Conservation (phyloP, 768 basidiomycete species). For the Mycena kentingensis region DNA sequence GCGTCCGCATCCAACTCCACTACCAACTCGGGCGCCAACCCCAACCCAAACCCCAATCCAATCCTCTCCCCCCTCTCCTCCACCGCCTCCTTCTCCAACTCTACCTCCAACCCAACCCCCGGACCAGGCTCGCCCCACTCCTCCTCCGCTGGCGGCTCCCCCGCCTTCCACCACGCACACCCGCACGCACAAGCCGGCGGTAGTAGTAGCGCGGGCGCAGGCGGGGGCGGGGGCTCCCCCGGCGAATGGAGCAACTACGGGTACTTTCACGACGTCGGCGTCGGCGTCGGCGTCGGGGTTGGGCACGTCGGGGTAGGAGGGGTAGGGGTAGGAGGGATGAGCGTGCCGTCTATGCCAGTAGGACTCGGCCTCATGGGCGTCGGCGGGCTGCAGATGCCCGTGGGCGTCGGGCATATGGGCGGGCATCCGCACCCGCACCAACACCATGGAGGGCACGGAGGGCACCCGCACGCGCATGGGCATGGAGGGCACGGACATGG, state of each 20-base stretch:
- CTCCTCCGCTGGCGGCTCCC: slow-evolving; percentile 2
- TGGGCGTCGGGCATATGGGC: neutral
- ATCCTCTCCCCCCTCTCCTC: slow-evolving; percentile 56
- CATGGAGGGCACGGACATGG: neutral
- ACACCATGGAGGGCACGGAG: neutral
- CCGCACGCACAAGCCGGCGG: neutral
- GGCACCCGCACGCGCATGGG: neutral
- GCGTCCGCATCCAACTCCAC: slow-evolving; percentile 48
- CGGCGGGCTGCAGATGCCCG: neutral
- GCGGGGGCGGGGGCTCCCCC: slow-evolving; percentile 46
- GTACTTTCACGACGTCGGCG: neutral
- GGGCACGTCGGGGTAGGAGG: neutral
- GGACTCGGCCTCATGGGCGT: no score
- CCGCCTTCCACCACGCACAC: neutral
- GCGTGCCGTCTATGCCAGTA: no score
- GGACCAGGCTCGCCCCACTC: neutral
- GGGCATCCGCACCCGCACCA: no score
- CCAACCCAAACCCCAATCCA: neutral
- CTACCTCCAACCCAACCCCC: slow-evolving; percentile 33
- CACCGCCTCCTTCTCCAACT: slow-evolving; percentile 48
- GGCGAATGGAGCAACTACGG: slow-evolving; percentile 56
- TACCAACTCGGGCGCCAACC: slow-evolving; percentile 19
- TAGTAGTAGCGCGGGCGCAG: no score
- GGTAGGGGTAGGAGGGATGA: neutral
- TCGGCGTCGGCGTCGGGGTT: neutral